Evolutionary conservation across 805 yeast genomes (phyloP).

Genomic region (Pichia kluyveri): DNA sequence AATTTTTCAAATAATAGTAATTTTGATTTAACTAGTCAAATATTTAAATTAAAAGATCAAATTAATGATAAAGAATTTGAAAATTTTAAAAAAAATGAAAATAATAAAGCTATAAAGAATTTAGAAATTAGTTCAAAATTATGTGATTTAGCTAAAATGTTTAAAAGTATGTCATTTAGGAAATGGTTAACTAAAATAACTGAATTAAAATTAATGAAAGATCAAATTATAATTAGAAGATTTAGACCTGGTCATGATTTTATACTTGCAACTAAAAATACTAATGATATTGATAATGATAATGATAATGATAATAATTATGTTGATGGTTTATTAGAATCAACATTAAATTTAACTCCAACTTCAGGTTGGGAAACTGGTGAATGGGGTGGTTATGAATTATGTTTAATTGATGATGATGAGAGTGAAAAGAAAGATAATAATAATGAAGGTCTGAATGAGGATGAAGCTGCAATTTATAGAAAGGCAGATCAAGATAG

Average conservation of each 20-base stretch:
- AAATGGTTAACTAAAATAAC: constrained; percentile 65
- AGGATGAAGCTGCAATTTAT: constrained; percentile 84
- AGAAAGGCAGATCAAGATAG: constrained; percentile 59
- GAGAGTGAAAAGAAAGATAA: constrained; percentile 22
- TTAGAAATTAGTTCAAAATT: constrained; percentile 28
- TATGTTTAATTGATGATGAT: constrained; percentile 65
- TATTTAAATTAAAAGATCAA: constrained; percentile 11
- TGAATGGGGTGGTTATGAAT: constrained; percentile 91
- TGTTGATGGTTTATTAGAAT: constrained; percentile 57
- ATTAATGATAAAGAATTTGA: constrained; percentile 5
- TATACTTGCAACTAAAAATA: constrained; percentile 65
- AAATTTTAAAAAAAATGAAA: constrained; percentile 2
- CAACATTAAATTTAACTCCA: constrained; percentile 77
- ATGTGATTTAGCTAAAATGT: constrained; percentile 45
- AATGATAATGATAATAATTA: neutral
- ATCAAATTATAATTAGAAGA: constrained; percentile 67
- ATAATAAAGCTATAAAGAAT: constrained; percentile 12
- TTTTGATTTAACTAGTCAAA: constrained; percentile 27
- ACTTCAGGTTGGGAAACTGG: constrained; percentile 77
- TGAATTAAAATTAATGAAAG: constrained; percentile 49
- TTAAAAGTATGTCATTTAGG: constrained; percentile 52
- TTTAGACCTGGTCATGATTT: constrained; percentile 95
- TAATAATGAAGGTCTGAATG: constrained; percentile 15
- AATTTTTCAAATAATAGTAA: constrained; percentile 38
- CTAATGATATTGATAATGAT: constrained; percentile 27